phyloP scores from a whole-genome alignment of 768 basidiomycete genomes.

The Ephemerocybe angulata region DNA sequence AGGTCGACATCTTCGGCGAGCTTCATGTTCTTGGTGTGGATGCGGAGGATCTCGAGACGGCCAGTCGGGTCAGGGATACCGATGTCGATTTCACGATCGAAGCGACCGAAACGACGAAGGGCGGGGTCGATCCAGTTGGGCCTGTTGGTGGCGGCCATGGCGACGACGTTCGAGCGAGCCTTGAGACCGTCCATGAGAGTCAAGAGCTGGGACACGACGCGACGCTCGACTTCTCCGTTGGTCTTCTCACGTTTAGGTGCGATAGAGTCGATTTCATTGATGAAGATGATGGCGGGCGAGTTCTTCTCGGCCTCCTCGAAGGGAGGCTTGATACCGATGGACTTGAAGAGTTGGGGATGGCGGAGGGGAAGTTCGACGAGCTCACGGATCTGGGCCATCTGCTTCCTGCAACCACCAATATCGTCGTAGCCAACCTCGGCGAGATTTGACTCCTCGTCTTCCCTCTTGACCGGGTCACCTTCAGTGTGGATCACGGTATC shows the following conservation, averaged over 20 bases:
- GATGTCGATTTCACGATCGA: constrained; percentile 99
- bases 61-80: constrained; percentile 98
- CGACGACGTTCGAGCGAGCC: constrained; percentile 97
- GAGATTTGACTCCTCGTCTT: constrained; percentile 96
- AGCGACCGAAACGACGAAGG: constrained; percentile 96
- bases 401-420: constrained; percentile 98
- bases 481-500: constrained; percentile 98
- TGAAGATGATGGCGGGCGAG: too few species aligned
- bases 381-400: constrained; percentile 99
- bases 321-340: constrained; percentile 99
- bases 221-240: constrained; percentile 99
- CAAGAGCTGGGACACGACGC: constrained; percentile 96
- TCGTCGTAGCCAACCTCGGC: constrained; percentile 98
- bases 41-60: constrained; percentile 95
- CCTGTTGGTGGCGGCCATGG: constrained; percentile 99
- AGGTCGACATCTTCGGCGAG: constrained; percentile 94
- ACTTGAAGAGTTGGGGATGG: constrained; percentile 99
- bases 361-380: constrained; percentile 96
- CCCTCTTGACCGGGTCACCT: constrained; percentile 97
- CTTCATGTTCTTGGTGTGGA: constrained; percentile 99
- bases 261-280: too few species aligned
- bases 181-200: constrained; percentile 99
- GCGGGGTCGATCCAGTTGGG: constrained; percentile 99
- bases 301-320: too few species aligned
- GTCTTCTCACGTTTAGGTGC: too few species aligned